phyloP scores from a whole-genome alignment of 305 asterid species.

The Fraxinus latifolia region DNA sequence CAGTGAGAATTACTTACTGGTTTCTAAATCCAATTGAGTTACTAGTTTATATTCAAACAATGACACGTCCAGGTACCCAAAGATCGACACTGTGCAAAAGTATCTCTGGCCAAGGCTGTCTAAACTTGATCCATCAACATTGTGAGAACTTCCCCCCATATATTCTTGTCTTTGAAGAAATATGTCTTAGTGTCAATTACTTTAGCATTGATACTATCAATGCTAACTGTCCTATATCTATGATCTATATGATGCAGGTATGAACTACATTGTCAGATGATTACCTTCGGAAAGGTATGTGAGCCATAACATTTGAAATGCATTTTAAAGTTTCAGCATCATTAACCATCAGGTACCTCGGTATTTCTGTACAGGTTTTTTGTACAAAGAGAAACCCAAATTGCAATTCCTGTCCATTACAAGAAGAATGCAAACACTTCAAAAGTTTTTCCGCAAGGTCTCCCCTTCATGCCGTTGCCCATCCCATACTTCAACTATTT shows the following conservation, averaged over 20 bases:
- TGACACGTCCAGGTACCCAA: slow-evolving; percentile 35
- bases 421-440: slow-evolving; percentile 38
- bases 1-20: slow-evolving; percentile 21
- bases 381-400: slow-evolving; percentile 42
- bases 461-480: neutral
- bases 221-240: neutral
- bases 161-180: neutral
- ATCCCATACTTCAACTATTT: neutral
- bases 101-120: slow-evolving; percentile 42
- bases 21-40: neutral
- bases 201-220: neutral
- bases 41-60: neutral
- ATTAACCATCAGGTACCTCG: neutral
- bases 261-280: slow-evolving; percentile 46
- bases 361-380: slow-evolving; percentile 27
- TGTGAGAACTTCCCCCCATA: slow-evolving; percentile 23
- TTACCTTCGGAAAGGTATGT: slow-evolving; percentile 45
- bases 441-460: slow-evolving; percentile 36
- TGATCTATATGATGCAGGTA: slow-evolving; percentile 27
- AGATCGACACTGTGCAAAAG: slow-evolving; percentile 28
- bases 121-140: slow-evolving; percentile 25
- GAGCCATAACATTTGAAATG: neutral
- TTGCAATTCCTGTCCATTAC: slow-evolving; percentile 45
- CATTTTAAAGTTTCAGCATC: neutral
- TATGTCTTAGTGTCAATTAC: neutral